phyloP scores from a whole-genome alignment of 352 stramenopile genomes.

The Phytophthora ohioensis region DNA sequence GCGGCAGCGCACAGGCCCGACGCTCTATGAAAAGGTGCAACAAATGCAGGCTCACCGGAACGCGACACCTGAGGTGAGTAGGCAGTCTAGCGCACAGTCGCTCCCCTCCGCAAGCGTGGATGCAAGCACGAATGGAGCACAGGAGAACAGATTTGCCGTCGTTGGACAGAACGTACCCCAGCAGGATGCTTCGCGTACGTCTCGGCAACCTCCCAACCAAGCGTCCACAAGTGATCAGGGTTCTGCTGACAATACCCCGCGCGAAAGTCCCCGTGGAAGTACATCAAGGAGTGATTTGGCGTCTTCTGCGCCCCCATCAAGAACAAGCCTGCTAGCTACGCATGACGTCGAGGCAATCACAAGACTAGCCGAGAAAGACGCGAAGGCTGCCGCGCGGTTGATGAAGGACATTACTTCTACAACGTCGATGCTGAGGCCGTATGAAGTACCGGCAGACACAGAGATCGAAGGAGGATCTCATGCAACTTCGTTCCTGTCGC shows the following conservation, averaged over 20 bases:
- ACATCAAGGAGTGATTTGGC: neutral
- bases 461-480: constrained; percentile 7
- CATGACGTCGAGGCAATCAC: constrained; percentile 36
- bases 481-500: constrained; percentile 28
- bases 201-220: constrained; percentile 8
- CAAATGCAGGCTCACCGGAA: constrained; percentile 19
- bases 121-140: neutral
- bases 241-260: constrained; percentile 4
- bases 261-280: neutral
- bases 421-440: constrained; percentile 18
- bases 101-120: neutral
- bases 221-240: constrained; percentile 7
- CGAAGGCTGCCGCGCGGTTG: neutral
- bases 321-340: neutral
- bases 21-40: constrained; percentile 20
- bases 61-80: neutral
- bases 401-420: neutral
- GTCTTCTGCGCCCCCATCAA: neutral
- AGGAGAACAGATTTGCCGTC: constrained; percentile 9
- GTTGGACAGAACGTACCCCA: constrained; percentile 4
- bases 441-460: neutral
- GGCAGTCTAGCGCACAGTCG: neutral
- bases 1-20: neutral
- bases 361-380: constrained; percentile 26
- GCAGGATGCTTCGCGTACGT: neutral